Evolutionary conservation across 169 alveolate species (phyloP).

Genomic region (Hepatocystis sp.): DNA sequence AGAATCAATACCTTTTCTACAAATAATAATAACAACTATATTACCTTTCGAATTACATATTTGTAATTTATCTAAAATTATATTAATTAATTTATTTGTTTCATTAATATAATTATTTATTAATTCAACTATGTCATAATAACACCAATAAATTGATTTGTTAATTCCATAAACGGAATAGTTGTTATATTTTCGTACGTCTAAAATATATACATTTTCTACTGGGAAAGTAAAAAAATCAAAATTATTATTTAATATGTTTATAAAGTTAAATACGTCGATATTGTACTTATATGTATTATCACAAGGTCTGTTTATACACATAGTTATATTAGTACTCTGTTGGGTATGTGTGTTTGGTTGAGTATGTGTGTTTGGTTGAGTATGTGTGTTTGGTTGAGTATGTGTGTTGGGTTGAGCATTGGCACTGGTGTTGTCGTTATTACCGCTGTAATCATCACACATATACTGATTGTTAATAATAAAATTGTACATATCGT

Average conservation of each 20-base stretch:
- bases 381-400: slow-evolving; percentile 20
- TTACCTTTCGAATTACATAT: slow-evolving; percentile 13
- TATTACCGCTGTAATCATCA: slow-evolving; percentile 5
- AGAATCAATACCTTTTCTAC: slow-evolving; percentile 75
- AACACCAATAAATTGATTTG: slow-evolving; percentile 61
- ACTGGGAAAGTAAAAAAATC: slow-evolving; percentile 19
- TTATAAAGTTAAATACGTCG: slow-evolving; percentile 44
- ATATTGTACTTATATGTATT: slow-evolving; percentile 62
- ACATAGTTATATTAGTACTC: too few relatives aligned
- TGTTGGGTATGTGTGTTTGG: slow-evolving; percentile 20
- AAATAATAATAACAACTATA: slow-evolving; percentile 46
- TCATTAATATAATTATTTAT: slow-evolving; percentile 74
- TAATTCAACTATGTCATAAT: slow-evolving; percentile 43
- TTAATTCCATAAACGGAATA: slow-evolving; percentile 46
- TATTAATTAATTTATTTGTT: not conserved
- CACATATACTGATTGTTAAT: not conserved
- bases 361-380: too few relatives aligned
- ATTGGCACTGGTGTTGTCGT: not conserved
- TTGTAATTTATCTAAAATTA: slow-evolving; percentile 27
- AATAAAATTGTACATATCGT: slow-evolving; percentile 23
- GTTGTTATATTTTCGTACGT: slow-evolving; percentile 30
- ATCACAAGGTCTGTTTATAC: too few relatives aligned
- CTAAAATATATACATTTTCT: slow-evolving; percentile 39
- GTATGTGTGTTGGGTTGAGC: slow-evolving; percentile 27
- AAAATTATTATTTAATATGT: slow-evolving; percentile 37